Evolutionary conservation across 345 rosid genomes (phyloP).

Genomic region (Schrenkiella parvula): DNA sequence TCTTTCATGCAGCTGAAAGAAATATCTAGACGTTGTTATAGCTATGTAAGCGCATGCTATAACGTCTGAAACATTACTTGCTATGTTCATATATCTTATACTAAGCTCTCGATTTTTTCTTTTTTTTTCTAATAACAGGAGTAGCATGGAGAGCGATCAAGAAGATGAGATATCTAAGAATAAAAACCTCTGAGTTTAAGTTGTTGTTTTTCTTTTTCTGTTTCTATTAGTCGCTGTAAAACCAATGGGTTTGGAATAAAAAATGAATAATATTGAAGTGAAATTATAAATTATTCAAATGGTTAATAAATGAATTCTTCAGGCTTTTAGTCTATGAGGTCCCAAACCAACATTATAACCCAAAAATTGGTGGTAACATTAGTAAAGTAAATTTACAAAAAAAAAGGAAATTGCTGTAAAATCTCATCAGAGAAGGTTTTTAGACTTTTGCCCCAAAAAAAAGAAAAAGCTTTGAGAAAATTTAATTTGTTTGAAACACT

Average conservation of each 20-base stretch:
- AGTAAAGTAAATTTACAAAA: not conserved
- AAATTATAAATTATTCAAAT: not conserved
- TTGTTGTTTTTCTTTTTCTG: not conserved
- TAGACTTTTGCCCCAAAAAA: too few species aligned
- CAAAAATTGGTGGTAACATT: not conserved
- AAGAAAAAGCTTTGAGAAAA: too few species aligned
- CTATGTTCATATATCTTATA: not conserved
- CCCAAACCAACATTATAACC: not conserved
- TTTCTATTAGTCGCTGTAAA: not conserved
- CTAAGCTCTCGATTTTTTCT: not conserved
- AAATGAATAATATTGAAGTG: not conserved
- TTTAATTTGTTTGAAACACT: not conserved
- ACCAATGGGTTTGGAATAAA: constrained; percentile 14
- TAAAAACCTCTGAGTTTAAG: constrained; percentile 12
- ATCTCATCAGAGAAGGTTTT: not conserved
- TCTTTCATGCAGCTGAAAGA: constrained; percentile 43
- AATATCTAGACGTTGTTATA: not conserved
- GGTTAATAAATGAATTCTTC: not conserved
- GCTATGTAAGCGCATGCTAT: not conserved
- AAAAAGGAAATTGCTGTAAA: not conserved
- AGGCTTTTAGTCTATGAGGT: not conserved
- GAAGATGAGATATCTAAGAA: constrained; percentile 12
- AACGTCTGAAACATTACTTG: not conserved
- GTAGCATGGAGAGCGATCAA: not conserved
- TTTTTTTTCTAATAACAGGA: not conserved